Percentiles rank a stretch among this genome's conserved stretches.
These are phyloP conservation scores for Nakazawaea molendinolei DNA, from an alignment of 805 yeast species.

Conservation along the genomic window DNA sequence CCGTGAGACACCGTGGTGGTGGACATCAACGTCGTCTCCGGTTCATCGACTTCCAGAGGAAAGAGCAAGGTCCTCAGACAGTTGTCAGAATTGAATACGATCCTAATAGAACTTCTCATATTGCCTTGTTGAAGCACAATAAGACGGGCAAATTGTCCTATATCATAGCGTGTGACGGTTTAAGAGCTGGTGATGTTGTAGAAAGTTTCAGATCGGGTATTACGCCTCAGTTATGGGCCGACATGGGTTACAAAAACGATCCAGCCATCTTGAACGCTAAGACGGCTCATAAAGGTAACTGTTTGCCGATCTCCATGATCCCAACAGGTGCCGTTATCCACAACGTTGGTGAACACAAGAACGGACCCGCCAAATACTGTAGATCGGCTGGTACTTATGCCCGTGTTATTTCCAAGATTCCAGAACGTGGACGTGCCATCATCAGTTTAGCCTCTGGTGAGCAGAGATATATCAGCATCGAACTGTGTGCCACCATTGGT, in stretches of 20 bases:
- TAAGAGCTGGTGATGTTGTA: constrained; percentile 86
- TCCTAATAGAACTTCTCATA: constrained; percentile 90
- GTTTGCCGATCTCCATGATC: constrained; percentile 85
- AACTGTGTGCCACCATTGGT: constrained; percentile 92
- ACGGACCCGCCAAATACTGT: constrained; percentile 83
- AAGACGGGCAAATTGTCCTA: constrained; percentile 62
- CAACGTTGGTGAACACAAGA: constrained; percentile 70
- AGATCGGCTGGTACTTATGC: constrained; percentile 95
- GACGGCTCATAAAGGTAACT: constrained; percentile 89
- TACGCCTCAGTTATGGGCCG: constrained; percentile 63
- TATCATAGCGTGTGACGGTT: constrained; percentile 86
- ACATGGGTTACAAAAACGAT: constrained; percentile 89
- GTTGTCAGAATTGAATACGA: constrained; percentile 91
- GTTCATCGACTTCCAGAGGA: constrained; percentile 69
- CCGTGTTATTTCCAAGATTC: constrained; percentile 72
- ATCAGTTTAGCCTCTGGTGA: constrained; percentile 88
- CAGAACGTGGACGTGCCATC: constrained; percentile 64
- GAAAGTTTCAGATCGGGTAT: constrained; percentile 88
- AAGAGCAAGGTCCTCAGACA: constrained; percentile 60
- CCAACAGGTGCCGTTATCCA: constrained; percentile 93
- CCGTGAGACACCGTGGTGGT: constrained; percentile 95
- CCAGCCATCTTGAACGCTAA: constrained; percentile 85
- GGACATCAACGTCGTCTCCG: constrained; percentile 89
- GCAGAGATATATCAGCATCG: constrained; percentile 79
- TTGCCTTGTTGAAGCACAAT: constrained; percentile 72